A percentile compares a stretch with the other conserved stretches of the same genome.
Evolutionary conservation across 805 yeast species (phyloP).

Genomic region (Blastobotrys mokoenaii): DNA sequence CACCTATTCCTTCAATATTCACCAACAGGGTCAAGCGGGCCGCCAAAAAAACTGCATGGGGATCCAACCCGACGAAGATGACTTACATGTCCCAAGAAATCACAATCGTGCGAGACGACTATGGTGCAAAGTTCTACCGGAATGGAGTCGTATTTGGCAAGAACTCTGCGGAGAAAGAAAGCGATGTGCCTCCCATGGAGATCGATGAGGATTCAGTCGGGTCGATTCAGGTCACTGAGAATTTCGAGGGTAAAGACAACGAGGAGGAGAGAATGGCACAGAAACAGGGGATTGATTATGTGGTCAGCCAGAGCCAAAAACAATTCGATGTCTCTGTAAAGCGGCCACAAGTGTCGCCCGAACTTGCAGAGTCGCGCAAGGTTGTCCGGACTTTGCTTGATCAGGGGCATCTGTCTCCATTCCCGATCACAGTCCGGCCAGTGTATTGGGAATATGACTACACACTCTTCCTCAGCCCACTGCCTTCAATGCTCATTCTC

Average conservation of each 20-base stretch:
- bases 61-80: slow-evolving; percentile 72
- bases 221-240: not conserved
- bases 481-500: slow-evolving; percentile 59
- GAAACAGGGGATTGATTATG: slow-evolving; percentile 13
- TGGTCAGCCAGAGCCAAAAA: slow-evolving; percentile 10
- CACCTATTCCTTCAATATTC: slow-evolving; percentile 62
- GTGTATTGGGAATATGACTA: slow-evolving; percentile 64
- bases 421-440: slow-evolving; percentile 50
- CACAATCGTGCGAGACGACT: slow-evolving; percentile 62
- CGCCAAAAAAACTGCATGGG: slow-evolving; percentile 43
- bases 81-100: slow-evolving; percentile 81
- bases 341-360: slow-evolving; percentile 17
- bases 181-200: slow-evolving; percentile 6
- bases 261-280: slow-evolving; percentile 18
- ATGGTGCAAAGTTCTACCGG: slow-evolving; percentile 61
- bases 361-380: slow-evolving; percentile 32
- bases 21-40: slow-evolving; percentile 57
- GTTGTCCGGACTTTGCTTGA: slow-evolving; percentile 73
- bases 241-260: slow-evolving; percentile 22
- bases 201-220: slow-evolving; percentile 13
- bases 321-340: slow-evolving; percentile 1
- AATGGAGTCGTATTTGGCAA: slow-evolving; percentile 47
- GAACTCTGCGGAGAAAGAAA: slow-evolving; percentile 26
- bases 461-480: slow-evolving; percentile 60
- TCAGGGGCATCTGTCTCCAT: slow-evolving; percentile 85